phyloP scores from a whole-genome alignment of 2,329 filamentous ascomycete genomes.

The Didymella exigua region DNA sequence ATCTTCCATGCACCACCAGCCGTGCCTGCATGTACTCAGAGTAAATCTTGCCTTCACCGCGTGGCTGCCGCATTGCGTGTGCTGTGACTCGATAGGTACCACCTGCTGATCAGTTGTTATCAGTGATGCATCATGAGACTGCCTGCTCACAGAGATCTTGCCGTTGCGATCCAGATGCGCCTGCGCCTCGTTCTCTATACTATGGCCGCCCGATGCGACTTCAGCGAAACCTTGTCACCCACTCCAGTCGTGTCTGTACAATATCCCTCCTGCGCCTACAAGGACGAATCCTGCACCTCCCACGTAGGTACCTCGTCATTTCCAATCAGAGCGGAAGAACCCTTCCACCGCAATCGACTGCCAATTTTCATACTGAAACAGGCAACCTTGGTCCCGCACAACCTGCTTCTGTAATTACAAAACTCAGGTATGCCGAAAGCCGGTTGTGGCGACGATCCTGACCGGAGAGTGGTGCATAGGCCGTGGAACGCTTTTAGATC shows the following conservation, averaged over 20 bases:
- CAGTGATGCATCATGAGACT: not conserved
- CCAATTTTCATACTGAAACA: constrained; percentile 1
- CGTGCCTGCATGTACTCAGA: not conserved
- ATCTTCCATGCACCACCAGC: not conserved
- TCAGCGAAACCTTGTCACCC: not conserved
- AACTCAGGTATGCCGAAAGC: not conserved
- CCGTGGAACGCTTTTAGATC: not conserved
- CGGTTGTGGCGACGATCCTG: not conserved
- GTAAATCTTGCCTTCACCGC: not conserved
- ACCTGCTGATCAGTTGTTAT: not conserved
- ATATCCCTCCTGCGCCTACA: not conserved
- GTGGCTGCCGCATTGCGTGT: not conserved
- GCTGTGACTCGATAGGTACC: not conserved
- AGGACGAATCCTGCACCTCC: not conserved
- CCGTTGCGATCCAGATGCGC: not conserved
- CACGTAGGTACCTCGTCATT: not conserved
- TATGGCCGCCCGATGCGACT: no score
- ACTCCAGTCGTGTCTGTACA: not conserved
- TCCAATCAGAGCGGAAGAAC: not conserved
- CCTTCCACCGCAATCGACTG: constrained; percentile 6
- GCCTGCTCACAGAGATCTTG: not conserved
- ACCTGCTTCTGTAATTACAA: not conserved
- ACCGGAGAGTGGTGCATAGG: not conserved
- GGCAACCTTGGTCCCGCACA: not conserved
- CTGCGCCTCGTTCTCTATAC: not conserved